Evolutionary conservation across 2,329 filamentous ascomycete genomes (phyloP).

Genomic region (Dryadomyces sulphureus): DNA sequence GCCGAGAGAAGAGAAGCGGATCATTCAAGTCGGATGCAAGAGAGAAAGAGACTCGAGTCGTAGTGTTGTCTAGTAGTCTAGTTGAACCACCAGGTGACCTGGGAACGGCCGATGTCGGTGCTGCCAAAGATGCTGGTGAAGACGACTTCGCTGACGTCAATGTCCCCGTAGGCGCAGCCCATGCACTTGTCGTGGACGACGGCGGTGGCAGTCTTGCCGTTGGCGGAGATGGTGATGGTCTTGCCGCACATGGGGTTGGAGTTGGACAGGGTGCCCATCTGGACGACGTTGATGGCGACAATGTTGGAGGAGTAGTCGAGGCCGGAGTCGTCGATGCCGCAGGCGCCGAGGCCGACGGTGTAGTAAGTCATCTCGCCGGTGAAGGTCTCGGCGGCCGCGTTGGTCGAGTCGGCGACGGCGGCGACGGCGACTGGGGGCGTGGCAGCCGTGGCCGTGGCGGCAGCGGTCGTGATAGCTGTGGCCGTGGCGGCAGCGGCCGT

Average conservation of each 20-base stretch:
- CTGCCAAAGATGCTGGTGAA: conserved; percentile 37
- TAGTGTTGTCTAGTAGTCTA: neutral
- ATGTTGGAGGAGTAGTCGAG: conserved; percentile 40
- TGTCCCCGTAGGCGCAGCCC: conserved; percentile 40
- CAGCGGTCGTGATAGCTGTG: neutral
- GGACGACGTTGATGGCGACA: conserved; percentile 49
- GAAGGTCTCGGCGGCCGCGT: conserved; percentile 18
- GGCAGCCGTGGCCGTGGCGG: conserved; percentile 10
- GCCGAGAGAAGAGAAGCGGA: neutral
- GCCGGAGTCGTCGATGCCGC: conserved; percentile 48
- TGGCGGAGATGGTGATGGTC: conserved; percentile 46
- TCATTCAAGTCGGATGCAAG: too few species aligned
- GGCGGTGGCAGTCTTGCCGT: conserved; percentile 39
- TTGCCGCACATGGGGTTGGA: conserved; percentile 56
- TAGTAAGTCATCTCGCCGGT: conserved; percentile 64
- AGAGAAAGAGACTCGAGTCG: too few species aligned
- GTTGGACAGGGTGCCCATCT: conserved; percentile 53
- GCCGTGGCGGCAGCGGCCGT: conserved; percentile 3
- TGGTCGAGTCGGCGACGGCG: conserved; percentile 11
- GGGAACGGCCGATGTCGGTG: conserved; percentile 17
- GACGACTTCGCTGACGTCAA: conserved; percentile 30
- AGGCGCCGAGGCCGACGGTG: conserved; percentile 51
- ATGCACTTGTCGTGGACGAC: conserved; percentile 62
- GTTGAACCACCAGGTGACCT: conserved; percentile 18
- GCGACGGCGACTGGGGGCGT: conserved; percentile 12